phyloP scores from a whole-genome alignment of 768 basidiomycete species.

The Kwoniella dendrophila region DNA sequence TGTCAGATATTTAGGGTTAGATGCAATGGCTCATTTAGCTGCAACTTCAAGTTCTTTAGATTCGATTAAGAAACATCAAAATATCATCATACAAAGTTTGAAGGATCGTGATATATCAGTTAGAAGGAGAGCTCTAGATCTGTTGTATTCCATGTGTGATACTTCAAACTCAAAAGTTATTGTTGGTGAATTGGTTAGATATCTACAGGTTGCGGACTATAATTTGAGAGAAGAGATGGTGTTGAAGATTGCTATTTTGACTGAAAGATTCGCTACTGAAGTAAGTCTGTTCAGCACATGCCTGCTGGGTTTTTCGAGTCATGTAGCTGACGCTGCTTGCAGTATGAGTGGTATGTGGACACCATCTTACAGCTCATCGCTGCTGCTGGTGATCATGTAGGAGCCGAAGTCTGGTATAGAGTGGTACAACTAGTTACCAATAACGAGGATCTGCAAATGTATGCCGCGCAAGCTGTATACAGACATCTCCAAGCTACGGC shows the following conservation, averaged over 20 bases:
- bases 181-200: slow-evolving; percentile 90
- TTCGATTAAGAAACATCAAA: slow-evolving; percentile 92
- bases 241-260: slow-evolving; percentile 94
- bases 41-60: slow-evolving; percentile 87
- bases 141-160: slow-evolving; percentile 99
- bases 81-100: slow-evolving; percentile 88
- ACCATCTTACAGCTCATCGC: slow-evolving; percentile 94
- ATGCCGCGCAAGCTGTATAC: slow-evolving; percentile 89
- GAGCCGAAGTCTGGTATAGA: slow-evolving; percentile 99
- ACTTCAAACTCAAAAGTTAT: slow-evolving; percentile 93
- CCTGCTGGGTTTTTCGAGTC: too few species aligned
- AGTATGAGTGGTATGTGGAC: slow-evolving; percentile 99
- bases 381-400: slow-evolving; percentile 96
- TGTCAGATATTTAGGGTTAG: slow-evolving; percentile 92
- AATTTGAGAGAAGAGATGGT: slow-evolving; percentile 98
- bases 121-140: slow-evolving; percentile 85
- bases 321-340: background rate
- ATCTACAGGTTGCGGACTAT: slow-evolving; percentile 94
- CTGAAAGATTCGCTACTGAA: slow-evolving; percentile 95
- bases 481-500: slow-evolving; percentile 82
- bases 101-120: slow-evolving; percentile 98
- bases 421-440: slow-evolving; percentile 98
- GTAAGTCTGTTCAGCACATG: slow-evolving; percentile 21
- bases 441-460: slow-evolving; percentile 94
- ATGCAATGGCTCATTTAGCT: slow-evolving; percentile 97